phyloP scores from a whole-genome alignment of 805 yeast species.

The Candida maltosa region DNA sequence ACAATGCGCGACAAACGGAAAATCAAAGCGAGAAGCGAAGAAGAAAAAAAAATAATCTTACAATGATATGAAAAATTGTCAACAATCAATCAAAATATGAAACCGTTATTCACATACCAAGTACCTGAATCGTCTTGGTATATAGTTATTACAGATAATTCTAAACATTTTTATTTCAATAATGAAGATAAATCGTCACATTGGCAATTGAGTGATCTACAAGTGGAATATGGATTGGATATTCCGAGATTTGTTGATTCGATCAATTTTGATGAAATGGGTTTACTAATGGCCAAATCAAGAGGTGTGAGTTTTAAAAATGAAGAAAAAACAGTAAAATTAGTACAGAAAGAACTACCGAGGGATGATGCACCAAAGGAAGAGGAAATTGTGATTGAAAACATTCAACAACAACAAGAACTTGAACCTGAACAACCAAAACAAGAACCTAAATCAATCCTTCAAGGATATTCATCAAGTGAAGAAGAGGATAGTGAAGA shows the following conservation, averaged over 20 bases:
- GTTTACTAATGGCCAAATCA: conserved; percentile 23
- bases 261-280: conserved; percentile 28
- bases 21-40: too few relatives aligned
- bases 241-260: conserved; percentile 15
- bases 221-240: conserved; percentile 15
- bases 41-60: not conserved
- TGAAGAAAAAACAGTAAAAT: not conserved
- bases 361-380: conserved; percentile 6
- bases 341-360: conserved; percentile 4
- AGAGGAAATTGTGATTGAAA: conserved; percentile 8
- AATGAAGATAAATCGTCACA: conserved; percentile 15
- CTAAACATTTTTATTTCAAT: conserved; percentile 31
- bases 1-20: too few relatives aligned
- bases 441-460: conserved; percentile 8
- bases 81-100: too few relatives aligned
- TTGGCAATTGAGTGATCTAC: conserved; percentile 33
- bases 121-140: conserved; percentile 23
- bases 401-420: conserved; percentile 9
- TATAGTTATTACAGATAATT: conserved; percentile 23
- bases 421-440: conserved; percentile 1
- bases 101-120: conserved; percentile 14
- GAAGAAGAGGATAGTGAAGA: conserved; percentile 16
- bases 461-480: conserved; percentile 22
- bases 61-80: not conserved
- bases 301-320: conserved; percentile 15